phyloP scores from a whole-genome alignment of 495 filamentous ascomycete species.

The Penicillium silybi region DNA sequence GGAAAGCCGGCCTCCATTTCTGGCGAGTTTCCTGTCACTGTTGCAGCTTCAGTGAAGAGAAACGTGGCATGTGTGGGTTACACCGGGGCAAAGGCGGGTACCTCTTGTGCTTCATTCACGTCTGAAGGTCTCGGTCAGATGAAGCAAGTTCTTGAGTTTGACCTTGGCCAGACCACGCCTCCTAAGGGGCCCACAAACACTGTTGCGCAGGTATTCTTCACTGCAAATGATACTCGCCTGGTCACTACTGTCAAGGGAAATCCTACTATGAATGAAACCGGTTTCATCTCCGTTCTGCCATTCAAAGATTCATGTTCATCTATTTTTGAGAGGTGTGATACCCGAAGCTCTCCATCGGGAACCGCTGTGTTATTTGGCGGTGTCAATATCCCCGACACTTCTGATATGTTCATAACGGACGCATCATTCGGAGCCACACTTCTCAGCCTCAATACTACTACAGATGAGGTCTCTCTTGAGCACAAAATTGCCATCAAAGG shows the following conservation, averaged over 20 bases:
- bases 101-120: conserved; percentile 48
- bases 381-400: conserved; percentile 34
- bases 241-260: conserved; percentile 57
- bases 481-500: conserved; percentile 30
- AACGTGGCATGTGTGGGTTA: conserved; percentile 51
- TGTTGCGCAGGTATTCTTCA: conserved; percentile 54
- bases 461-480: neutral
- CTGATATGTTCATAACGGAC: conserved; percentile 50
- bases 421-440: conserved; percentile 50
- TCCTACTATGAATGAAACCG: conserved; percentile 46
- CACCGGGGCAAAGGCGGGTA: conserved; percentile 48
- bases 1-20: conserved; percentile 40
- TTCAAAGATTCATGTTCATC: conserved; percentile 21
- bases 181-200: conserved; percentile 52
- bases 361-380: conserved; percentile 55
- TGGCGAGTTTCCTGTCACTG: conserved; percentile 56
- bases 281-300: conserved; percentile 49
- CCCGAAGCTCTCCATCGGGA: conserved; percentile 38
- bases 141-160: too few species aligned
- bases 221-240: conserved; percentile 45
- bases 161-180: conserved; percentile 23
- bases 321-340: conserved; percentile 12
- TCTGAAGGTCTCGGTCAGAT: conserved; percentile 29
- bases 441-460: conserved; percentile 29
- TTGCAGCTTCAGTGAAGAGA: conserved; percentile 46